A percentile compares a stretch with the other conserved stretches of the same genome.
Conservation (phyloP, 805 yeast species). For the Kuraishia hungarica region DNA sequence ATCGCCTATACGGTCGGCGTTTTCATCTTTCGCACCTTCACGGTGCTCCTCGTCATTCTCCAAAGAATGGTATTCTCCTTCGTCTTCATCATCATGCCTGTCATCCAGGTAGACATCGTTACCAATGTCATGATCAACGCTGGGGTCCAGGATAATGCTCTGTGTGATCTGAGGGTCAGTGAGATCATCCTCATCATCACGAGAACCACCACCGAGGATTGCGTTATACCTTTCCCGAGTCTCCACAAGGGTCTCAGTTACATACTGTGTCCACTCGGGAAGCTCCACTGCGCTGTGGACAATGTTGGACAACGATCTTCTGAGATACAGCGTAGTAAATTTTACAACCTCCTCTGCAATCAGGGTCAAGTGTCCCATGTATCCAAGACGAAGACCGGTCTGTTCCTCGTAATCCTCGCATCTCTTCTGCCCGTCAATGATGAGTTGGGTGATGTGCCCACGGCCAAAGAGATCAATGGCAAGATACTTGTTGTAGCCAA, state of each 20-base stretch:
- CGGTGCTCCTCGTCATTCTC: constrained; percentile 12
- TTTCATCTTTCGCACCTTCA: background rate
- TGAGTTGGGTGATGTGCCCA: constrained; percentile 47
- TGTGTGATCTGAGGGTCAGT: background rate
- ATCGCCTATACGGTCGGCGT: background rate
- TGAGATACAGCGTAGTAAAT: constrained; percentile 54
- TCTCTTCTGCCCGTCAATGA: constrained; percentile 51
- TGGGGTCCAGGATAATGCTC: constrained; percentile 10
- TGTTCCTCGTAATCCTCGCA: constrained; percentile 54
- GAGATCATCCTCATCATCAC: constrained; percentile 27
- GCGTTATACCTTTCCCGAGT: constrained; percentile 93
- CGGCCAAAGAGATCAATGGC: constrained; percentile 65
- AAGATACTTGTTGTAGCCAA: constrained; percentile 75
- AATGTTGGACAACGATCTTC: constrained; percentile 47
- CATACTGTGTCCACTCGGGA: constrained; percentile 73
- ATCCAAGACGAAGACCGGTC: constrained; percentile 69
- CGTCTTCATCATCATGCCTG: constrained; percentile 18
- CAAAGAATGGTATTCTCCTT: background rate
- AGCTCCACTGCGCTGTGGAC: constrained; percentile 43
- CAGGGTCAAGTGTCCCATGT: constrained; percentile 93
- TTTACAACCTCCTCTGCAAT: constrained; percentile 95
- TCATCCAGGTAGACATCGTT: constrained; percentile 24
- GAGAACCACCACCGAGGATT: constrained; percentile 74
- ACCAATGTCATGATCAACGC: constrained; percentile 20
- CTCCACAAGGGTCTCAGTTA: constrained; percentile 72